Percentiles rank a stretch among this genome's conserved stretches.
Evolutionary conservation across 1,284 basidiomycete genomes (phyloP).

Genomic region (Leccinum pachyderme): DNA sequence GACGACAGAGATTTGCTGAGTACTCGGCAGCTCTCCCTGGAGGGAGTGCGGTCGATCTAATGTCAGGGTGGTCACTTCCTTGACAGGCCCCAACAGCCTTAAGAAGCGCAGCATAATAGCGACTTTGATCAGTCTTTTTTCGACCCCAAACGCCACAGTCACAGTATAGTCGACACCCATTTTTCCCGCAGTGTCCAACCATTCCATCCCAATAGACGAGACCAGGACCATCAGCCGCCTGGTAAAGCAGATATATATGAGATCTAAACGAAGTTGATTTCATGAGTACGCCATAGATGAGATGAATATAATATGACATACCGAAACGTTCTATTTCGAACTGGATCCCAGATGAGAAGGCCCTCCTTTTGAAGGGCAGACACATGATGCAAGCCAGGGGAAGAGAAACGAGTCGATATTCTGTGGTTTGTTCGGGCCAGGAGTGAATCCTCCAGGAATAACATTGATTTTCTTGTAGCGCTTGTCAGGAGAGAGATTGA

Average conservation of each 20-base stretch:
- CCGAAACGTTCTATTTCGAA: too few species aligned
- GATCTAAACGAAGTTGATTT: too few species aligned
- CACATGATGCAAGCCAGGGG: neutral
- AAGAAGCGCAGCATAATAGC: constrained; percentile 2
- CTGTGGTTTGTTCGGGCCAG: constrained; percentile 9
- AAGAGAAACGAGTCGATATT: constrained; percentile 10
- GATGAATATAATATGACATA: too few species aligned
- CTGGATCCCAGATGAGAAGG: neutral
- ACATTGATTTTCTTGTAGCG: constrained; percentile 1
- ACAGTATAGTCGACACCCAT: constrained; percentile 7
- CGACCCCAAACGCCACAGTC: neutral
- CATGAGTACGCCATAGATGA: too few species aligned
- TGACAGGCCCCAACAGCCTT: neutral
- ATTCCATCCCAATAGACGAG: constrained; percentile 5
- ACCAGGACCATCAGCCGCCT: constrained; percentile 2
- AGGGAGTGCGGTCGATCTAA: neutral
- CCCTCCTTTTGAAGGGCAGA: neutral
- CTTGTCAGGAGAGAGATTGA: neutral
- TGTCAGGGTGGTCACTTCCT: neutral
- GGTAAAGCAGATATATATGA: neutral
- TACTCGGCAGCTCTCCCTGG: constrained; percentile 3
- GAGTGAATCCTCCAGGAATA: constrained; percentile 6
- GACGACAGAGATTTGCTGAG: neutral
- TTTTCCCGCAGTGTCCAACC: constrained; percentile 8
- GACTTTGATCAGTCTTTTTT: neutral